Base-by-base conservation (phyloP, 371 early-diverging fungal species). In the Nematocida sp. region DNA sequence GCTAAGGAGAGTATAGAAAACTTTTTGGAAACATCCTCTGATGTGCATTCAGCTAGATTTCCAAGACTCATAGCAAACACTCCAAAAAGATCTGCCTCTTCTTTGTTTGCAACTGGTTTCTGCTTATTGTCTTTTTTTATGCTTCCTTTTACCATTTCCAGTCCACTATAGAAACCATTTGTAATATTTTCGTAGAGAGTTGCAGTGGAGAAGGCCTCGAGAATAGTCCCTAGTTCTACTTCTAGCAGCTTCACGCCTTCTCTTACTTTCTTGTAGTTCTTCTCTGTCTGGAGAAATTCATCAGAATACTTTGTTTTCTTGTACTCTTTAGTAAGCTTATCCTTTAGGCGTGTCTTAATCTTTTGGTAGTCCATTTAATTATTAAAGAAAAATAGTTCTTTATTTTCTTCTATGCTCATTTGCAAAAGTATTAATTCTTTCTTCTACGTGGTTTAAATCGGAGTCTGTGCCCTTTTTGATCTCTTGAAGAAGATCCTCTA, bases 401-500 rank as follows among this genome's bases (percentile, higher is more conserved):
- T 13, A 20, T 45, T 45, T 13, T 45, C 20, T 45, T 13, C 45
- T 13, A 20, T 13, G 45, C 45, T 45, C 45, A 20, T 13, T 13
- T 45, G 45, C 45, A 13, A 13, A n/a, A n/a, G n/a, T 45, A 13
- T 20, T 45, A 66, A 42, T 68, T 78, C 78, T 71, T 78, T 67
- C 53, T 28, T 54, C 75, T 25, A 71, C 65, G 0, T 35, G 68
- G 20, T 60, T 53, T 20, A 71, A 23, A 38, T 55, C 55, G 20
- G 68, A 50, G 20, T 65, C 66, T 9, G 79, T 77, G 25, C 65
- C 57, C 13, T 79, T 61, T 50, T 80, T 80, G 20, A 84, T 81
- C 55, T 78, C 78, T 4, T 75, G 54, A n/a, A 84, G 61, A 40
- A 82, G 68, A 11, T 78, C 66, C 42, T 84, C 82, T 18, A 84